Conservation (phyloP, 1,139 yeast genomes). For the Saccharomyces pastorianus region DNA sequence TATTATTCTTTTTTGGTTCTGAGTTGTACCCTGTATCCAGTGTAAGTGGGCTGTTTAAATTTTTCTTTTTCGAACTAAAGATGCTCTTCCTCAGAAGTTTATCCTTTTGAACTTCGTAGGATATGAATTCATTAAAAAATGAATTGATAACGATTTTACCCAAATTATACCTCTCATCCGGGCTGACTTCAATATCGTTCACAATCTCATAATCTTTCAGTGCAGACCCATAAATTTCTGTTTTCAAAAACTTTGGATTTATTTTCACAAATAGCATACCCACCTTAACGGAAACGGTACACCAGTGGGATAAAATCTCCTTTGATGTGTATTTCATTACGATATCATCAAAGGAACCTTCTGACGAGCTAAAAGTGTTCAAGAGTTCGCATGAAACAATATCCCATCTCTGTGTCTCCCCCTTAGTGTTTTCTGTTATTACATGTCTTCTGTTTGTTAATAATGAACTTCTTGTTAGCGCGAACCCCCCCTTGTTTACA, state of each 20-base stretch:
- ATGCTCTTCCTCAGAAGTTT: conserved; percentile 24
- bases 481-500: conserved; percentile 49
- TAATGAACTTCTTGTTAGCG: conserved; percentile 58
- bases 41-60: not conserved
- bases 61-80: conserved; percentile 14
- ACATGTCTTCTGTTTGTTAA: conserved; percentile 76
- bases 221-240: conserved; percentile 80
- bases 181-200: conserved; percentile 30
- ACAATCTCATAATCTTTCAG: conserved; percentile 34
- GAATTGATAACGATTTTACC: conserved; percentile 54
- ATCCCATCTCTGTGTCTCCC: conserved; percentile 73
- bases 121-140: conserved; percentile 43
- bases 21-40: conserved; percentile 1
- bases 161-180: conserved; percentile 46
- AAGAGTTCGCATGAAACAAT: conserved; percentile 53
- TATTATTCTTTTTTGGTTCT: conserved; percentile 6
- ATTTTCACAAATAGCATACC: conserved; percentile 72
- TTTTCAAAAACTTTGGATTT: conserved; percentile 47
- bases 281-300: conserved; percentile 76
- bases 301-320: conserved; percentile 81
- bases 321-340: conserved; percentile 57
- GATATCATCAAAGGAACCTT: conserved; percentile 52
- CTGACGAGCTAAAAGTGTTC: conserved; percentile 37
- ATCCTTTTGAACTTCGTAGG: conserved; percentile 42
- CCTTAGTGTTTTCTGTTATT: conserved; percentile 67